Conservation (phyloP, 148 eudicot species). For the Limonium bicolor region DNA sequence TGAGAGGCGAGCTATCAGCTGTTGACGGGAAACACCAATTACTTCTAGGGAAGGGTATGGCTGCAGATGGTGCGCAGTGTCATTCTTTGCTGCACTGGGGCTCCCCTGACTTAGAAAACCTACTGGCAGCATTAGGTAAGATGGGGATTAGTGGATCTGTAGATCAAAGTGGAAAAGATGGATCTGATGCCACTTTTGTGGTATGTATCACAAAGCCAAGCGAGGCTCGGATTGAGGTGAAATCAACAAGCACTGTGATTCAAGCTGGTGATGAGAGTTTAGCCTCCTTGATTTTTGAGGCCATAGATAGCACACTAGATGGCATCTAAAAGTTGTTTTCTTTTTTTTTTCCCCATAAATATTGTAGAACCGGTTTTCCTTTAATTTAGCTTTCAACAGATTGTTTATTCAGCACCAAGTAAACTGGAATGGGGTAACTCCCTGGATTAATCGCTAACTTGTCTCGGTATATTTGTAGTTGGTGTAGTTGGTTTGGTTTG, state of each 20-base stretch:
- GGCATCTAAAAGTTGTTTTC: constrained; percentile 21
- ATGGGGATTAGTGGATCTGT: constrained; percentile 37
- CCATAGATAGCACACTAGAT: constrained; percentile 23
- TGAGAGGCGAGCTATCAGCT: constrained; percentile 51
- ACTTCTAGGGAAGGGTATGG: constrained; percentile 8
- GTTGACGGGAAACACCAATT: constrained; percentile 40
- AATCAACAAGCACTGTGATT: constrained; percentile 21
- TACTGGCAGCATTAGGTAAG: constrained; percentile 25
- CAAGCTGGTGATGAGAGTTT: constrained; percentile 38
- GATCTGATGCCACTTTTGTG: constrained; percentile 10
- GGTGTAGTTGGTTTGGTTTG: too few relatives aligned
- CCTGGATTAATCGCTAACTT: too few relatives aligned
- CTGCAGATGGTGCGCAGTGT: constrained; percentile 4
- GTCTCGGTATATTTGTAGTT: too few relatives aligned
- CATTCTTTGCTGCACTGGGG: constrained; percentile 26
- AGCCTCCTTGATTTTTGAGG: constrained; percentile 31
- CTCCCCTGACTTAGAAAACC: constrained; percentile 19
- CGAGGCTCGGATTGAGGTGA: constrained; percentile 35
- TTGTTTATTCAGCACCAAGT: too few relatives aligned
- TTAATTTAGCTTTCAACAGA: too few relatives aligned
- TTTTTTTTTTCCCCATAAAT: too few relatives aligned
- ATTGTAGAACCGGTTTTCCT: too few relatives aligned
- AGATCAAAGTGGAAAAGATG: constrained; percentile 18
- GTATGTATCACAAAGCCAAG: constrained; percentile 32
- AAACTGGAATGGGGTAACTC: too few relatives aligned